Percentiles rank a stretch among this genome's conserved stretches.
Conservation (phyloP, 2,329 filamentous ascomycete genomes). For the Paraconiothyrium sp. region DNA sequence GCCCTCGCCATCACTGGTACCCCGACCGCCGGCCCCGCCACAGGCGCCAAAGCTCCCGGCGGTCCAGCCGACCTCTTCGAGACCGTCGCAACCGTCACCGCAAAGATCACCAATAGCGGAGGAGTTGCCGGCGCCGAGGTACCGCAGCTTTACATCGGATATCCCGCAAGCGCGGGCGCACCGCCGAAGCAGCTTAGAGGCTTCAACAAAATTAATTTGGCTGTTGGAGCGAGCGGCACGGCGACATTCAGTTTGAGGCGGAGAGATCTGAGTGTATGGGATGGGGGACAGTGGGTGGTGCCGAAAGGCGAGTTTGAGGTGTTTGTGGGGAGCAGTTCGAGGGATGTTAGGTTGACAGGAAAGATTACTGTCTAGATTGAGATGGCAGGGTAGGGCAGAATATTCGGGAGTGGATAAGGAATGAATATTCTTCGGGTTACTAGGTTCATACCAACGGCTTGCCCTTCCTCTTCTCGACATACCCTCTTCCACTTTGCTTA, state of each 20-base stretch:
- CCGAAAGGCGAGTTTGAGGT: slow-evolving; percentile 46
- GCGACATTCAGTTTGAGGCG: slow-evolving; percentile 47
- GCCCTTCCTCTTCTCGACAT: not conserved
- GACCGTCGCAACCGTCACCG: slow-evolving; percentile 46
- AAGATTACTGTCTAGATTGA: slow-evolving; percentile 41
- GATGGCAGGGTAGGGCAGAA: not conserved
- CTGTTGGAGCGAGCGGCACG: slow-evolving; percentile 38
- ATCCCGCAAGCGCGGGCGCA: slow-evolving; percentile 38
- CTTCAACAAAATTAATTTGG: slow-evolving; percentile 47
- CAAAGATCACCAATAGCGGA: slow-evolving; percentile 48
- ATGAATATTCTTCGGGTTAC: not conserved
- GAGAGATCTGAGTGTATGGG: slow-evolving; percentile 51
- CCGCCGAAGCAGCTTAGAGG: slow-evolving; percentile 49
- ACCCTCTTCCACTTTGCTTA: too few relatives aligned
- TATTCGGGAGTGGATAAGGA: not conserved
- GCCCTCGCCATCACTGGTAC: slow-evolving; percentile 36
- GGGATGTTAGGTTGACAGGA: slow-evolving; percentile 46
- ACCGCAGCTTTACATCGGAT: slow-evolving; percentile 50
- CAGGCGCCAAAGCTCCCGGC: slow-evolving; percentile 36
- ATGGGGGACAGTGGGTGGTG: slow-evolving; percentile 47
- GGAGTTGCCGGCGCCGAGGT: slow-evolving; percentile 49
- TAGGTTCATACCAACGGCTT: not conserved
- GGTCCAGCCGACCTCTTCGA: slow-evolving; percentile 46
- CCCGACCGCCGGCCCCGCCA: slow-evolving; percentile 36
- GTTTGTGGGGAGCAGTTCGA: slow-evolving; percentile 46